phyloP scores from a whole-genome alignment of 2,329 filamentous ascomycete genomes.

The Fonsecaea monophora region DNA sequence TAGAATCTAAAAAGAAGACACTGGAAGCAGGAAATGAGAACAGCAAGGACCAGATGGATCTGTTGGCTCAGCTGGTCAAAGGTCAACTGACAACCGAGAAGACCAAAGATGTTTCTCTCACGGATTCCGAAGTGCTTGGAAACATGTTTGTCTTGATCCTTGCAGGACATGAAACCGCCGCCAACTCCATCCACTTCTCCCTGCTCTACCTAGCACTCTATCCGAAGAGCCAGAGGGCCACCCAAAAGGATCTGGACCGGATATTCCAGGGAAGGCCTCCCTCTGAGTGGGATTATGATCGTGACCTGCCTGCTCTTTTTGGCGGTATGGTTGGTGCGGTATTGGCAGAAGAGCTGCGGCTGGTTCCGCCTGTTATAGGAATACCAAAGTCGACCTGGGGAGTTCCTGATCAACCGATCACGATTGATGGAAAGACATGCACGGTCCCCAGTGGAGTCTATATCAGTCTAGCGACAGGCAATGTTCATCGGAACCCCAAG shows the following conservation, averaged over 20 bases:
- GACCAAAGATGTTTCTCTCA: conserved; percentile 34
- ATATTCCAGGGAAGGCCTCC: conserved; percentile 59
- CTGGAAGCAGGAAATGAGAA: conserved; percentile 46
- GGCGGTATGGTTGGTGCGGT: conserved; percentile 74
- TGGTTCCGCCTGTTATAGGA: conserved; percentile 72
- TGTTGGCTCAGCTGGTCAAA: conserved; percentile 62
- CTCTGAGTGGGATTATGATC: conserved; percentile 73
- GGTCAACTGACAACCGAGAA: conserved; percentile 47
- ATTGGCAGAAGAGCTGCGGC: conserved; percentile 77
- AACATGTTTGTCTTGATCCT: conserved; percentile 62
- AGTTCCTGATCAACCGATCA: conserved; percentile 59
- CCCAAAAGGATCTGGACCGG: conserved; percentile 73
- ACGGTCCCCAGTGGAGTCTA: conserved; percentile 63
- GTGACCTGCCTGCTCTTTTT: conserved; percentile 68
- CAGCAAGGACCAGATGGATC: conserved; percentile 58
- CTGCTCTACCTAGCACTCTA: conserved; percentile 72
- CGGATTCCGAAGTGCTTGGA: conserved; percentile 37
- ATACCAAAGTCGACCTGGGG: conserved; percentile 71
- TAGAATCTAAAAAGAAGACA: conserved; percentile 65
- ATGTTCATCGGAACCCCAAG: conserved; percentile 70
- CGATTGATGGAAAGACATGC: conserved; percentile 64
- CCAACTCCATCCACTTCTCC: conserved; percentile 75
- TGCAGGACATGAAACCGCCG: conserved; percentile 82
- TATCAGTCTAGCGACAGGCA: conserved; percentile 64
- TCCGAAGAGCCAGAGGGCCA: conserved; percentile 65